phyloP scores from a whole-genome alignment of 345 rosid genomes.

The Eutrema heterophyllum region DNA sequence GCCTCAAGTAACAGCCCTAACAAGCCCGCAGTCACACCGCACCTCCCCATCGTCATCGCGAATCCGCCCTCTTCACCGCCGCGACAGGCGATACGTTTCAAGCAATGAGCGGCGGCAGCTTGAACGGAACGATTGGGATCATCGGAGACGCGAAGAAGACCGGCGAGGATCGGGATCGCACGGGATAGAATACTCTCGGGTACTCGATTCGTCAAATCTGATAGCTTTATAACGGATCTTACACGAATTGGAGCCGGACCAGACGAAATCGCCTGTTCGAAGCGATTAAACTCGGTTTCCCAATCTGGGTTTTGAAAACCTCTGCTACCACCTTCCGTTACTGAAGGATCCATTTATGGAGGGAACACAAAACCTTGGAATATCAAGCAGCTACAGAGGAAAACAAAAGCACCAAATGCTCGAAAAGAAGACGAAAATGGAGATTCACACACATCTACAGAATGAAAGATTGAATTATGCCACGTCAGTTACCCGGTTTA shows the following conservation, averaged over 20 bases:
- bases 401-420: background rate
- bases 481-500: background rate
- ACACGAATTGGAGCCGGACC: conserved; percentile 33
- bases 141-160: conserved; percentile 28
- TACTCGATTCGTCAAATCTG: conserved; percentile 29
- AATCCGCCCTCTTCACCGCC: conserved; percentile 34
- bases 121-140: conserved; percentile 24
- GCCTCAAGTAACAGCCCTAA: conserved; percentile 40
- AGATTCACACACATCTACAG: background rate
- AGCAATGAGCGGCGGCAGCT: conserved; percentile 41
- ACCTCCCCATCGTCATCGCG: conserved; percentile 39
- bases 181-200: conserved; percentile 29
- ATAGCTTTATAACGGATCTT: conserved; percentile 35
- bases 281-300: conserved; percentile 39
- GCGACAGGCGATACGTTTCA: conserved; percentile 39
- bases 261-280: conserved; percentile 34
- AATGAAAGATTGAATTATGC: background rate
- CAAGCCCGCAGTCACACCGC: conserved; percentile 33
- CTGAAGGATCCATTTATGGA: conserved; percentile 20
- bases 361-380: background rate
- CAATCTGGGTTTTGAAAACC: conserved; percentile 25
- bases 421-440: background rate
- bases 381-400: background rate
- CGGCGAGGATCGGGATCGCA: conserved; percentile 39
- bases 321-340: background rate